Conservation (phyloP, 2,329 filamentous ascomycete genomes). For the Epichloe glyceriae region DNA sequence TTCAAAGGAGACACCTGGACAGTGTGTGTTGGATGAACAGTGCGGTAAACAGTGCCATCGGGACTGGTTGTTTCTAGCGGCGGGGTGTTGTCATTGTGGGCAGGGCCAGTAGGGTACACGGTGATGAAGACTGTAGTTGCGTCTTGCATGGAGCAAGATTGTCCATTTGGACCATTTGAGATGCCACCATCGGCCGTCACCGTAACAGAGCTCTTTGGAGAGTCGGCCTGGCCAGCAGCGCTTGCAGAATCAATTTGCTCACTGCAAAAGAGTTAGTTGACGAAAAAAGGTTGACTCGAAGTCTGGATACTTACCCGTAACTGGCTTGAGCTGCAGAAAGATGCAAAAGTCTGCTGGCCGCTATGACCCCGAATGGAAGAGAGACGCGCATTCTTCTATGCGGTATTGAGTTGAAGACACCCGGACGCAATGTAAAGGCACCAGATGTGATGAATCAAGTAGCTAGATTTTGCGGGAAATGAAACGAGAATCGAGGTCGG, state of each 20-base stretch:
- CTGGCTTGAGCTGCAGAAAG: conserved; percentile 19
- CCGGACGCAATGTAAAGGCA: neutral
- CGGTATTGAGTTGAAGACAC: neutral
- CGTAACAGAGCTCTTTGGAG: conserved; percentile 3
- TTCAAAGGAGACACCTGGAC: conserved; percentile 13
- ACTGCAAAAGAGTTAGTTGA: conserved; percentile 6
- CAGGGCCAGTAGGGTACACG: conserved; percentile 23
- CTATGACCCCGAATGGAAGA: conserved; percentile 22
- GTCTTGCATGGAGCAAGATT: conserved; percentile 26
- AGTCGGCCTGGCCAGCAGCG: conserved; percentile 5
- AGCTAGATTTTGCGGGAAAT: conserved; percentile 2
- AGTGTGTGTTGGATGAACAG: conserved; percentile 15
- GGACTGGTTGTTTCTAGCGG: conserved; percentile 8
- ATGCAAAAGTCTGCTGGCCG: conserved; percentile 22
- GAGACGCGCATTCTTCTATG: conserved; percentile 25
- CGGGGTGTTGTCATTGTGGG: conserved; percentile 3
- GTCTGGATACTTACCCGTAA: conserved; percentile 18
- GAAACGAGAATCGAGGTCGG: conserved; percentile 1
- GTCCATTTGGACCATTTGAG: conserved; percentile 5
- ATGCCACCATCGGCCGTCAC: conserved; percentile 3
- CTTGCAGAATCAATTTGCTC: conserved; percentile 5
- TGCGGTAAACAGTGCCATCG: conserved; percentile 10
- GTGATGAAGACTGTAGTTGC: conserved; percentile 37
- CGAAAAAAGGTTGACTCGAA: neutral
- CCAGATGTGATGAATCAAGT: conserved; percentile 1